Base-by-base conservation (phyloP, 2,329 filamentous ascomycete species). In the Dothideomycetidae sp. region DNA sequence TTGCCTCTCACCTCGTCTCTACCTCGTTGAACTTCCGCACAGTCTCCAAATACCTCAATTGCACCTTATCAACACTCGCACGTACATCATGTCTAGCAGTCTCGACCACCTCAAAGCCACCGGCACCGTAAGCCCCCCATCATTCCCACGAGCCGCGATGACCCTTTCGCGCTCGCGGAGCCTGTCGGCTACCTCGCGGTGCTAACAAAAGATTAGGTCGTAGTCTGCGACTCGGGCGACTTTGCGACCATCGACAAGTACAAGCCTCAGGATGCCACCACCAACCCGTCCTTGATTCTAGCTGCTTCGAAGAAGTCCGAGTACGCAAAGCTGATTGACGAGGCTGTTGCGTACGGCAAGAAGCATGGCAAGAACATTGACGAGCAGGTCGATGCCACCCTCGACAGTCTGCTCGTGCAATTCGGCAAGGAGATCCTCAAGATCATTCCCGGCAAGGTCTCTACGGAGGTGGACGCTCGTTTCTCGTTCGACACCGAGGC, bases 201-300 rank as follows among this genome's bases (percentile, higher is more conserved):
- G 30, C 45, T 42, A 36, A 44, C 29, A 32, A 37, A 37, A 31
- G 30, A 29, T 50, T 58, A 90, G 84, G 81, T 83, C 48, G 90
- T 96, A 58, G 90, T 96, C 63, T 88, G 81, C 64, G 90, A 96
- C 71, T 93, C 88, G 64, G 90, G 86, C 78, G 80, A 68, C 57
- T 63, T 64, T 50, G 61, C 67, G 76, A 86, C 86, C 64, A 98
- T 98, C 63, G 86, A 73, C 71, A 94, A 96, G 73, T 98, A 98
- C 78, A 93, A 93, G 78, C 90, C 90, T 49, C 86, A 98, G 73
- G 90, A 98, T 82, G 90, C 90, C 58, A 98, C 90, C 63, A 98
- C 90, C 70, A 98, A 98, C 78, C 90, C 90, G 43, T 96, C 90
- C 47, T 74, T 98, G 61, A 96, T 98, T 66, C 81, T 98, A 60